Evolutionary conservation across 805 yeast genomes (phyloP).

Genomic region (Cyberlindnera lachancei): DNA sequence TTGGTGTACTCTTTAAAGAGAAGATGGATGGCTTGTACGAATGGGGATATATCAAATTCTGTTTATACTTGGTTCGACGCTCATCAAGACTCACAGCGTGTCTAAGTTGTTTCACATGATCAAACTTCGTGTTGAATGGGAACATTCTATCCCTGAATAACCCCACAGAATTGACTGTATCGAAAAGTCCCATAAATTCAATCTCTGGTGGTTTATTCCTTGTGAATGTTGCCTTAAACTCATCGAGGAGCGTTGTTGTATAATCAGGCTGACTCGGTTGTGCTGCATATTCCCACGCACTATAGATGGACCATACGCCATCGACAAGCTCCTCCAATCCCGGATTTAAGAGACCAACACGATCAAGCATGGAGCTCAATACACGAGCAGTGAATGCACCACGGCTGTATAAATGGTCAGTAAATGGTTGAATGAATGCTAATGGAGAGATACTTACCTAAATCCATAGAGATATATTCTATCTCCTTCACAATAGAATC

Average conservation of each 20-base stretch:
- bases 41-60: conserved; percentile 41
- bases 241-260: conserved; percentile 39
- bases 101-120: conserved; percentile 49
- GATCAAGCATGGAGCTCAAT: conserved; percentile 55
- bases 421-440: no score
- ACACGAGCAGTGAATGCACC: conserved; percentile 65
- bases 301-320: conserved; percentile 58
- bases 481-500: conserved; percentile 42
- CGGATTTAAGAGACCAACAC: conserved; percentile 48
- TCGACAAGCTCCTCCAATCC: conserved; percentile 51
- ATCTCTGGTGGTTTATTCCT: conserved; percentile 34
- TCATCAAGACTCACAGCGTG: conserved; percentile 67
- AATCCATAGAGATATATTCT: conserved; percentile 52
- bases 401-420: conserved; percentile 34
- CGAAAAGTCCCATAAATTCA: conserved; percentile 62
- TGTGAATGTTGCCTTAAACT: conserved; percentile 49
- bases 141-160: conserved; percentile 48
- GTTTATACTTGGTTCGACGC: conserved; percentile 55
- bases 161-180: conserved; percentile 63
- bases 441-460: no score
- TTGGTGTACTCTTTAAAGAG: conserved; percentile 12
- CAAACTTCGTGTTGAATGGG: conserved; percentile 46
- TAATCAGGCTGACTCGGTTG: conserved; percentile 42
- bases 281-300: conserved; percentile 51
- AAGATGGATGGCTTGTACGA: conserved; percentile 29